Percentiles rank a stretch among this genome's conserved stretches.
phyloP scores from a whole-genome alignment of 2,329 filamentous ascomycete species.

The Cadophora sp. region DNA sequence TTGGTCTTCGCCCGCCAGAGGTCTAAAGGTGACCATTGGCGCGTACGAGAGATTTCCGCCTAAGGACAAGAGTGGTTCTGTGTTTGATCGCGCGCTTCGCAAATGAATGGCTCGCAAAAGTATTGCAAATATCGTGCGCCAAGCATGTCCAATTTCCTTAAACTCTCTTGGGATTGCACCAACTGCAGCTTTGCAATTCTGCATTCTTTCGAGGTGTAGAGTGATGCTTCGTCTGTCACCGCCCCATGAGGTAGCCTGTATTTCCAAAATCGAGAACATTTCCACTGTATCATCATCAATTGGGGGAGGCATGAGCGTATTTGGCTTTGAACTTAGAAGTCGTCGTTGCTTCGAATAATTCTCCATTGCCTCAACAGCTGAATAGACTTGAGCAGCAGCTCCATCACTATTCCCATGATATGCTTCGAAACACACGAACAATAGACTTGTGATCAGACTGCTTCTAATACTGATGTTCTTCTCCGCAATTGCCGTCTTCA shows the following conservation, averaged over 20 bases:
- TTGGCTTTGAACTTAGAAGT: not conserved
- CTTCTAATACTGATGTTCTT: not conserved
- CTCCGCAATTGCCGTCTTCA: not conserved
- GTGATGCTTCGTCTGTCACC: too few relatives aligned
- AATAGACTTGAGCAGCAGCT: constrained; percentile 1
- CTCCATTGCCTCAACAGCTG: constrained; percentile 19
- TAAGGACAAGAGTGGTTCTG: not conserved
- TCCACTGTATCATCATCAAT: too few relatives aligned
- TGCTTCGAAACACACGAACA: constrained; percentile 21
- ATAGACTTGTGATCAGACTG: constrained; percentile 17
- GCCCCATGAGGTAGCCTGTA: too few relatives aligned
- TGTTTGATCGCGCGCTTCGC: not conserved
- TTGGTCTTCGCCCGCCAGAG: not conserved
- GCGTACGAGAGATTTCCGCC: too few relatives aligned
- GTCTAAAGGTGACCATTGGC: not conserved
- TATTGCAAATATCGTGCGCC: not conserved
- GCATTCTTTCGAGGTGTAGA: not conserved
- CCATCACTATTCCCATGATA: constrained; percentile 20
- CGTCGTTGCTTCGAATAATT: not conserved
- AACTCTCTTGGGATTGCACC: constrained; percentile 3
- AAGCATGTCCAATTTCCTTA: not conserved
- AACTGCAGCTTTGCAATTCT: not conserved
- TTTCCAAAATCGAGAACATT: too few relatives aligned
- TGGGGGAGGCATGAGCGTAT: not conserved
- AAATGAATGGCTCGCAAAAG: constrained; percentile 8